These are phyloP conservation scores for Rhizopus arrhizus DNA, from an alignment of 371 early-diverging fungal species.

Conservation along the genomic window DNA sequence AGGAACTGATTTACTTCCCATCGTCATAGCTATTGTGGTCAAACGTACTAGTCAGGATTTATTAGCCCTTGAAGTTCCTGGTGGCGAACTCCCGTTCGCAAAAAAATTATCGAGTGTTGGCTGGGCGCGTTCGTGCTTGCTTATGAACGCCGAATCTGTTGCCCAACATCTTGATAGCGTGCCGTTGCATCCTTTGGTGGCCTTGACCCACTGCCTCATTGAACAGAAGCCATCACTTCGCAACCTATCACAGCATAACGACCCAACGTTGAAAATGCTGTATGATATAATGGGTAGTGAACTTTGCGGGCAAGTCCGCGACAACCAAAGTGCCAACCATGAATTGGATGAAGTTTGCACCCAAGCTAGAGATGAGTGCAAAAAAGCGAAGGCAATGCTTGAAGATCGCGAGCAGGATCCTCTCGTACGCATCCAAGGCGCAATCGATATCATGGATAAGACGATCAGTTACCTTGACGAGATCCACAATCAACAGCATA, in stretches of 20 bases:
- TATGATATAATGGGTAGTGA: slow-evolving; percentile 19
- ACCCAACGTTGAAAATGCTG: slow-evolving; percentile 18
- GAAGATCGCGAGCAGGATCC: slow-evolving; percentile 18
- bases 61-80: slow-evolving; percentile 23
- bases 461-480: slow-evolving; percentile 12
- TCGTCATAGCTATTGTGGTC: slow-evolving; percentile 18
- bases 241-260: slow-evolving; percentile 18
- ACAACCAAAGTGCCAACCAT: slow-evolving; percentile 17
- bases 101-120: slow-evolving; percentile 23
- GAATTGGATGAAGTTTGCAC: slow-evolving; percentile 16
- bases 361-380: slow-evolving; percentile 15
- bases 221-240: slow-evolving; percentile 18
- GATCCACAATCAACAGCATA: slow-evolving; percentile 10
- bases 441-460: slow-evolving; percentile 14
- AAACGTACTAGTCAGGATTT: slow-evolving; percentile 18
- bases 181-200: slow-evolving; percentile 15
- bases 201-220: slow-evolving; percentile 20
- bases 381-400: slow-evolving; percentile 18
- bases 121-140: slow-evolving; percentile 13
- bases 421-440: slow-evolving; percentile 14
- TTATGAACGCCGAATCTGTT: slow-evolving; percentile 19
- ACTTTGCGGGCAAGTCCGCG: slow-evolving; percentile 14
- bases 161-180: slow-evolving; percentile 15
- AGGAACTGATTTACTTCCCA: slow-evolving; percentile 15
- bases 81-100: slow-evolving; percentile 12